Conservation (phyloP, 139 green algal species). For the Chlorella sp. region DNA sequence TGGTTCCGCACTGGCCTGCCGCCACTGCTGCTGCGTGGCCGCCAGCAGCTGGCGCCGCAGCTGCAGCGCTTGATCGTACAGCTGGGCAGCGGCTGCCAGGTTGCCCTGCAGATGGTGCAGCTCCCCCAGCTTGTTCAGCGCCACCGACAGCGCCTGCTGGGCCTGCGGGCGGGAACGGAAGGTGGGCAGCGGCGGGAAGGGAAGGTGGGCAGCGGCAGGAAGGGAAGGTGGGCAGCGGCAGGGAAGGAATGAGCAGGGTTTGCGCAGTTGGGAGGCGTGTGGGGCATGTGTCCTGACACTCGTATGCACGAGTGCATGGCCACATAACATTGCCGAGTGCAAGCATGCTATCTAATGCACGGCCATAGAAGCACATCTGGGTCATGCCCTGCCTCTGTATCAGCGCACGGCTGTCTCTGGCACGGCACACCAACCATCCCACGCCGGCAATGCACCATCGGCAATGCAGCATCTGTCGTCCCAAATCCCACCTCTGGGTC, state of each 20-base stretch:
- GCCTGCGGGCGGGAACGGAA: background rate
- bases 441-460: background rate
- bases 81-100: slow-evolving; percentile 2
- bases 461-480: background rate
- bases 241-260: no score
- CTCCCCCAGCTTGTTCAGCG: slow-evolving; percentile 52
- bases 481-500: slow-evolving; percentile 3
- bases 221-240: no score
- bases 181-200: background rate
- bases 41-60: slow-evolving; percentile 32
- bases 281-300: no score
- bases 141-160: slow-evolving; percentile 40
- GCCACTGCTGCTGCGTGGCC: background rate
- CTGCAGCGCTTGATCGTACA: slow-evolving; percentile 31
- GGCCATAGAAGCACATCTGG: no score
- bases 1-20: background rate
- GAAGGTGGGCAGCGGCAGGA: no score
- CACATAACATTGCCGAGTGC: no score
- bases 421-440: no score
- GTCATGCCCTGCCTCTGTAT: no score
- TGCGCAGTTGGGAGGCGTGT: no score
- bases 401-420: no score
- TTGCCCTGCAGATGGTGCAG: slow-evolving; percentile 38
- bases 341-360: no score
- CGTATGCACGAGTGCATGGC: no score